Evolutionary conservation across 176 grass and related monocot genomes (phyloP).

Genomic region (Carex littledalei): DNA sequence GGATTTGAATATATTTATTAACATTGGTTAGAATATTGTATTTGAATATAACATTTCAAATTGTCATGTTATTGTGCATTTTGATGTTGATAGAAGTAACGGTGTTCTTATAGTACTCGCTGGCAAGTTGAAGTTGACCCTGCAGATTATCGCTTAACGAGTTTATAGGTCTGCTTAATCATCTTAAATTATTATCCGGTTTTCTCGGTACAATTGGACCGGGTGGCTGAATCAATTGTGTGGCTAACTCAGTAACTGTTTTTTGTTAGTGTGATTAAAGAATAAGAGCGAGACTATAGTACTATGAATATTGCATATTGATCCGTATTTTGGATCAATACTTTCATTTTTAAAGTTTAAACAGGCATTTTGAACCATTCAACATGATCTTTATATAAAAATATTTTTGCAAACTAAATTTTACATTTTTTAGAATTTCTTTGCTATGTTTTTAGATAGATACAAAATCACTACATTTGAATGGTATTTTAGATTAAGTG

Average conservation of each 20-base stretch:
- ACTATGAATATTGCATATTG: no score
- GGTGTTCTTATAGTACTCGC: background rate
- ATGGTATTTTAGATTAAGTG: no score
- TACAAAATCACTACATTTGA: no score
- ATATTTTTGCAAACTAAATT: no score
- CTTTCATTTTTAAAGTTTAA: no score
- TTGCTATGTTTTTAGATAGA: no score
- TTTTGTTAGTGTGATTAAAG: background rate
- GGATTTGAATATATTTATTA: background rate
- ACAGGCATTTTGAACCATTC: no score
- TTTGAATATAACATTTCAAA: background rate
- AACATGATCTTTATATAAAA: no score
- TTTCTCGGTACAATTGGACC: background rate
- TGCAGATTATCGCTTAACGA: background rate
- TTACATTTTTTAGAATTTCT: no score
- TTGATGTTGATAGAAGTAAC: background rate
- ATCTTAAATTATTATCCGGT: background rate
- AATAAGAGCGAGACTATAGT: no score
- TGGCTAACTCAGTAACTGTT: background rate
- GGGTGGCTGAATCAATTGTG: background rate
- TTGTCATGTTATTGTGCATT: background rate
- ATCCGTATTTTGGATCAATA: background rate
- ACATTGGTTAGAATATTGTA: background rate
- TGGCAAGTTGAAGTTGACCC: background rate
- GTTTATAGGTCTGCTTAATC: background rate